These are phyloP conservation scores for Solanum neorickii DNA, from an alignment of 257 asterid species.

Conservation along the genomic window DNA sequence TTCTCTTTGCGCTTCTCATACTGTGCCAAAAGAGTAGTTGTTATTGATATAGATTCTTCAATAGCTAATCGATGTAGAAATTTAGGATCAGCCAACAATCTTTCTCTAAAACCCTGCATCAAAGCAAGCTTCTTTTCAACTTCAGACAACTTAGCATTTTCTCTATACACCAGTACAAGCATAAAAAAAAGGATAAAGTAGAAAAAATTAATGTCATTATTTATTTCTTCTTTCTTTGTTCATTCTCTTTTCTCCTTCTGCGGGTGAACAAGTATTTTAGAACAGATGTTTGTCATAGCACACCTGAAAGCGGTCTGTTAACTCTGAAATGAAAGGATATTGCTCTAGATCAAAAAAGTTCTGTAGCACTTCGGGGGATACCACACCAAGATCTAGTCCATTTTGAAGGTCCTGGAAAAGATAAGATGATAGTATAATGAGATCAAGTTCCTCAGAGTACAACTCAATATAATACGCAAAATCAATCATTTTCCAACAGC, in stretches of 20 bases:
- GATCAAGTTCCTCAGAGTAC: not conserved
- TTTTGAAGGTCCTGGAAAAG: conserved; percentile 71
- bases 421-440: not conserved
- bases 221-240: not conserved
- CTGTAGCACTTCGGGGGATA: conserved; percentile 91
- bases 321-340: conserved; percentile 64
- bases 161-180: not conserved
- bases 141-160: not conserved
- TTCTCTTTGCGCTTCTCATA: conserved; percentile 79
- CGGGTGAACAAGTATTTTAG: not conserved
- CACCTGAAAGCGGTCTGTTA: conserved; percentile 77
- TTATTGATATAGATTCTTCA: conserved; percentile 87
- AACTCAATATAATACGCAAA: not conserved
- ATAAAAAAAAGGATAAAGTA: not conserved
- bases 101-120: conserved; percentile 88
- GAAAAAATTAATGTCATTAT: not conserved
- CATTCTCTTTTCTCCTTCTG: not conserved
- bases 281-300: not conserved
- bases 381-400: conserved; percentile 91
- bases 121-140: not conserved
- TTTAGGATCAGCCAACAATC: conserved; percentile 91
- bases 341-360: conserved; percentile 82
- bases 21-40: conserved; percentile 86
- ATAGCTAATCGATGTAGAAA: conserved; percentile 82
- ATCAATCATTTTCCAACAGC: not conserved